Evolutionary conservation across 768 basidiomycete genomes (phyloP).

Genomic region (Podaxis sp.): DNA sequence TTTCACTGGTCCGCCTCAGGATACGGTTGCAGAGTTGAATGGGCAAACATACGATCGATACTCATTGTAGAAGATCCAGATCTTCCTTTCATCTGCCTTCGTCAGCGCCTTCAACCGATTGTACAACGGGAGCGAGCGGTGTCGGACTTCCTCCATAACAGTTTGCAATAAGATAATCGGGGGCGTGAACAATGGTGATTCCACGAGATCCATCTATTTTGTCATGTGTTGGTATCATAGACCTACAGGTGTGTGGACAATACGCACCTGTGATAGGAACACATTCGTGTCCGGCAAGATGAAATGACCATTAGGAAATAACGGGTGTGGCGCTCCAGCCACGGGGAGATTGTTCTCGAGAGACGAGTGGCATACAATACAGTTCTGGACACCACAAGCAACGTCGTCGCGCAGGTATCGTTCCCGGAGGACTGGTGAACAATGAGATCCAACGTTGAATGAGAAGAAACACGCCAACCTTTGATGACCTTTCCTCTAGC

Average conservation of each 20-base stretch:
- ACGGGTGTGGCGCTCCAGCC: constrained; percentile 54
- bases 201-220: constrained; percentile 87
- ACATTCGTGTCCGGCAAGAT: constrained; percentile 94
- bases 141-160: constrained; percentile 93
- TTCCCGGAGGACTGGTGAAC: constrained; percentile 73
- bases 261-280: constrained; percentile 77
- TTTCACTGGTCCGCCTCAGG: constrained; percentile 48
- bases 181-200: constrained; percentile 66
- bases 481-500: constrained; percentile 91
- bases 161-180: constrained; percentile 93
- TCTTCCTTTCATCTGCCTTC: constrained; percentile 79
- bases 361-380: constrained; percentile 51
- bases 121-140: constrained; percentile 87
- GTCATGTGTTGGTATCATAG: constrained; percentile 1
- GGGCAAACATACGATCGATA: constrained; percentile 61
- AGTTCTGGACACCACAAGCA: constrained; percentile 75
- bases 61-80: constrained; percentile 87
- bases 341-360: constrained; percentile 48
- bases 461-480: constrained; percentile 42
- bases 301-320: constrained; percentile 68
- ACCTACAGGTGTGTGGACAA: not conserved
- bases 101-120: constrained; percentile 86
- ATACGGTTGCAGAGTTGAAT: not conserved
- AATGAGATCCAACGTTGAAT: not conserved
- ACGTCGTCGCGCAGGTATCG: constrained; percentile 92